These are phyloP conservation scores for Polygonum maritimum DNA, from an alignment of 148 eudicot species.

Conservation along the genomic window DNA sequence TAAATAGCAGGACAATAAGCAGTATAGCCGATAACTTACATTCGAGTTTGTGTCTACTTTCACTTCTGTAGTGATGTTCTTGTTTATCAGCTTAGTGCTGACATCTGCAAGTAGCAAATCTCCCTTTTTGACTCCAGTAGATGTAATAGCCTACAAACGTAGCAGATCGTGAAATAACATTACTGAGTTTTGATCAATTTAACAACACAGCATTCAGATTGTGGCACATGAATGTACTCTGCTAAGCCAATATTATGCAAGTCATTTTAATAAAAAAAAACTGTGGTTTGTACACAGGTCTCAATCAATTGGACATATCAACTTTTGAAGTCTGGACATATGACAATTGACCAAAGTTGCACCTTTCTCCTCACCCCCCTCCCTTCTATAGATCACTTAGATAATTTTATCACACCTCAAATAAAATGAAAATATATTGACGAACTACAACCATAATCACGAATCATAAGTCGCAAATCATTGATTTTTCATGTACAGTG, in stretches of 20 bases:
- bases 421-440: too few species aligned
- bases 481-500: too few species aligned
- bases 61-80: conserved; percentile 66
- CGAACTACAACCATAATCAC: too few species aligned
- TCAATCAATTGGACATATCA: too few species aligned
- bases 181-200: too few species aligned
- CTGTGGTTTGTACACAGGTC: too few species aligned
- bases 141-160: conserved; percentile 56
- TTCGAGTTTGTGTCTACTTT: conserved; percentile 81
- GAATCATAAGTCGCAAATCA: too few species aligned
- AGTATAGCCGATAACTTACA: conserved; percentile 28
- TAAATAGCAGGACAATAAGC: neutral
- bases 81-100: conserved; percentile 53
- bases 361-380: neutral
- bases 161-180: neutral
- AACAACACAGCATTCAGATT: neutral
- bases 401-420: neutral
- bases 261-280: too few species aligned
- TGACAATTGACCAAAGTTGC: neutral
- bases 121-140: conserved; percentile 64
- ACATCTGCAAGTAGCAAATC: conserved; percentile 61
- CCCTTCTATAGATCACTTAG: neutral
- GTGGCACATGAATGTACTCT: neutral
- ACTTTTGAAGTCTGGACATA: too few species aligned
- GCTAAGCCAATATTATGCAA: too few species aligned